Percentiles rank a stretch among this genome's conserved stretches.
Evolutionary conservation across 2,329 filamentous ascomycete genomes (phyloP).

Genomic region (Penicillium sp.): DNA sequence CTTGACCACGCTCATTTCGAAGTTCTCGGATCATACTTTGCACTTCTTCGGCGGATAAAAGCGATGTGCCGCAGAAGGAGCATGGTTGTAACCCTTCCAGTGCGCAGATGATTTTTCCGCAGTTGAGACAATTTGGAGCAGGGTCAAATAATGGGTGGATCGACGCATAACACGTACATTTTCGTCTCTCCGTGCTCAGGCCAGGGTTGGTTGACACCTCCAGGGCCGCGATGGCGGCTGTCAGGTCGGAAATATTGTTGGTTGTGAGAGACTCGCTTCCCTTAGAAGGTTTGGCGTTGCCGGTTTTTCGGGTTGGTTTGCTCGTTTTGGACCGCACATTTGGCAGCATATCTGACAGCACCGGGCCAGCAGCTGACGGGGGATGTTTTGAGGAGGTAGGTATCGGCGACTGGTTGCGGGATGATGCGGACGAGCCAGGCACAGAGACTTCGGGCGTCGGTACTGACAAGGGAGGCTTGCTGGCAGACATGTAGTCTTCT

Average conservation of each 20-base stretch:
- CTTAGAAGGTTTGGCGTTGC: constrained; percentile 72
- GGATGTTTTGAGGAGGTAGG: constrained; percentile 48
- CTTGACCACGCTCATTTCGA: constrained; percentile 79
- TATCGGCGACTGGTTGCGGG: constrained; percentile 44
- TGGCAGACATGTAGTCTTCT: constrained; percentile 68
- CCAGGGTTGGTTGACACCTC: constrained; percentile 91
- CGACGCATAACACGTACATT: constrained; percentile 83
- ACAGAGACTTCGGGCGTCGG: constrained; percentile 41
- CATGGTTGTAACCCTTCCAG: constrained; percentile 93
- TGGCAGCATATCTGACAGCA: constrained; percentile 73
- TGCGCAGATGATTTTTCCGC: constrained; percentile 92
- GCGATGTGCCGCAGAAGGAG: constrained; percentile 77
- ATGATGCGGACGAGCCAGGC: constrained; percentile 45
- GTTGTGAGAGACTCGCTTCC: constrained; percentile 35
- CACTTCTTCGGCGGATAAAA: constrained; percentile 72
- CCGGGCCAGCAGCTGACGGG: constrained; percentile 70
- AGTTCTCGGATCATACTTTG: constrained; percentile 83
- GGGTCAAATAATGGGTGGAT: constrained; percentile 86
- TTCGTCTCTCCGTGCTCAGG: constrained; percentile 62
- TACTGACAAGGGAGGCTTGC: constrained; percentile 34
- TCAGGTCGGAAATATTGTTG: constrained; percentile 57
- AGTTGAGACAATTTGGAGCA: constrained; percentile 87
- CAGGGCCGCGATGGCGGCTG: constrained; percentile 80
- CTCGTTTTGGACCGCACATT: constrained; percentile 61
- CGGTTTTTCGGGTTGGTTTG: constrained; percentile 70